Evolutionary conservation across 805 yeast species (phyloP), one percentile per base, ranked within the genome.

Genomic region (Metschnikowia proteae): DNA sequence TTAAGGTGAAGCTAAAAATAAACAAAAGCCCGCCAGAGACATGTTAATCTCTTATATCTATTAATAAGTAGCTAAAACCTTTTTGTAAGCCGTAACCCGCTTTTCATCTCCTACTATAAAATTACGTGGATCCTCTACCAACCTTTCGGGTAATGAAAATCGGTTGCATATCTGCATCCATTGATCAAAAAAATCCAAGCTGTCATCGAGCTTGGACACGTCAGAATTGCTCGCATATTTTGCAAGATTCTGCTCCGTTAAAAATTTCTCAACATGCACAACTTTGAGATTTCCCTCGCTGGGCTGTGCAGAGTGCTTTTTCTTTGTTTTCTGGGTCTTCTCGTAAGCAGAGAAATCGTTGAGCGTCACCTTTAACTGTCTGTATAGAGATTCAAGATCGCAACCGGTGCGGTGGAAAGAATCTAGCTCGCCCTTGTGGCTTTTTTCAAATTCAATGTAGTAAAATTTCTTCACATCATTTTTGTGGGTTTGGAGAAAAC

Each of bases 71-170:
- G 5, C 46, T 43, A 51, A 38, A 11, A 45, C 42, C 3, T 45
- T 45, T 33, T 44, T 42, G 50, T 70, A 71, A 42, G 62, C 55
- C 31, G 57, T 60, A 9, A 65, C 53, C 32, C 77, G 54, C 51
- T 73, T 73, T 23, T 66, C 70, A 46, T 71, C 74, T 3, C 76
- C 77, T 7, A 73, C 64, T 7, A 73, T 54, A 51, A 69, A 73
- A 47, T 73, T 73, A 23, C 58, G 55, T 22, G 62, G 59, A 42
- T 63, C 55, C 32, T 65, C 61, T 1, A 54, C 68, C 4, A 70
- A 46, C 4, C 30, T 34, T 3, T 37, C 42, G 3, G 67, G 62
- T 2, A 70, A 38, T 1, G 55, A 23, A 28, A 48, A 41, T 9
- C 43, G 44, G 34, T 66, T 65, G 39, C 68, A 56, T 9, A 71